A percentile compares a stretch with the other conserved stretches of the same genome.
Evolutionary conservation across 2,329 filamentous ascomycete genomes (phyloP).

Genomic region (Sporothrix dimorphospora): DNA sequence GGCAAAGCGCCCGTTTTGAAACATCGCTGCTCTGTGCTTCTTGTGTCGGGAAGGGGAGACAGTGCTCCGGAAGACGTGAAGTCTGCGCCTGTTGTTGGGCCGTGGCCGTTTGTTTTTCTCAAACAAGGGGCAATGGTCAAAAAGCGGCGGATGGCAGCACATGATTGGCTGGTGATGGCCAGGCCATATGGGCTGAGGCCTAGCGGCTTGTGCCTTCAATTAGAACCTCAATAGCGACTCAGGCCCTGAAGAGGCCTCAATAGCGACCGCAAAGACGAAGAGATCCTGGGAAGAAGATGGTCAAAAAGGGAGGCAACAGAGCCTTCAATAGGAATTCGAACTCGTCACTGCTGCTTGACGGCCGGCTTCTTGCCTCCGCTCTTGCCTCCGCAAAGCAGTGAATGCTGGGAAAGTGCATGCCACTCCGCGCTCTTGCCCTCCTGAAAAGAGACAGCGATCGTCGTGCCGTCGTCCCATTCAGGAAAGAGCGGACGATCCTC

Average conservation of each 20-base stretch:
- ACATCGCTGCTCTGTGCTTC: constrained; percentile 1
- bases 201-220: neutral
- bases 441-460: constrained; percentile 20
- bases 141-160: neutral
- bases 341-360: neutral
- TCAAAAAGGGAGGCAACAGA: neutral
- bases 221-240: neutral
- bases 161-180: constrained; percentile 12
- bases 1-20: constrained; percentile 12
- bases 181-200: neutral
- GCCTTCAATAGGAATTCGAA: constrained; percentile 6
- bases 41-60: neutral
- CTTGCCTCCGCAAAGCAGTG: constrained; percentile 13
- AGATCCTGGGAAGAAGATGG: neutral
- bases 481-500: constrained; percentile 25
- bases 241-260: neutral
- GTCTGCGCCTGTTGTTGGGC: neutral
- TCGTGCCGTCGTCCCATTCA: constrained; percentile 9
- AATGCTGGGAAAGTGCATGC: constrained; percentile 22
- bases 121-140: constrained; percentile 15
- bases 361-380: neutral
- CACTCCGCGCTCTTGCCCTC: constrained; percentile 10
- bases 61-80: neutral
- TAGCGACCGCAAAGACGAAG: neutral
- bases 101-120: constrained; percentile 18